Conservation (phyloP, 805 yeast species). For the Hanseniaspora singularis region DNA sequence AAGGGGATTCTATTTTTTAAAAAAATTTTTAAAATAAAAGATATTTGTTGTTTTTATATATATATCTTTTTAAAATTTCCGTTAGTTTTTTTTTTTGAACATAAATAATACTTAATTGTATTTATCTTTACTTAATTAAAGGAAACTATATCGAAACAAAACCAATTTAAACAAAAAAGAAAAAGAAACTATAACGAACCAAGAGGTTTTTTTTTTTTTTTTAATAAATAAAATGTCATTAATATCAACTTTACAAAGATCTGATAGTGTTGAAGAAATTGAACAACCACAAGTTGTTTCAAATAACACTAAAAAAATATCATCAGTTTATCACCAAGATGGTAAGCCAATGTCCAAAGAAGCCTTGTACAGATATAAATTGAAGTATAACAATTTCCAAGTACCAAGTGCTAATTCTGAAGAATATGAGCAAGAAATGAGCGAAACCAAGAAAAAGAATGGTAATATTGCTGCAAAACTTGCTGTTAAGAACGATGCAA, state of each 20-base stretch:
- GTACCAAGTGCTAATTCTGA: conserved; percentile 38
- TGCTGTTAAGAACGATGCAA: conserved; percentile 54
- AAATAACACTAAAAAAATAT: background rate
- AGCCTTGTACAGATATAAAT: conserved; percentile 62
- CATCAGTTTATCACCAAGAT: conserved; percentile 43
- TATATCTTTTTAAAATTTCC: no score
- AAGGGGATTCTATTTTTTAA: no score
- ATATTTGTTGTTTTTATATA: no score
- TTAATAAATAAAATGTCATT: no score
- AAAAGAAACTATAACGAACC: background rate
- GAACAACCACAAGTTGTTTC: conserved; percentile 12
- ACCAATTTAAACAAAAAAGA: background rate
- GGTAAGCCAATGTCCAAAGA: conserved; percentile 64
- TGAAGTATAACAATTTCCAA: conserved; percentile 53
- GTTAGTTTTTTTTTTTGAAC: no score
- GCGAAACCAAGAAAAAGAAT: conserved; percentile 42
- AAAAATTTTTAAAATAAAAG: no score
- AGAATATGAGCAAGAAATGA: conserved; percentile 21
- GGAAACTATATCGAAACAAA: no score
- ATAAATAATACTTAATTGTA: no score
- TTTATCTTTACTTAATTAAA: no score
- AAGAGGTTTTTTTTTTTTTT: no score
- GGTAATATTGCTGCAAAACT: conserved; percentile 67
- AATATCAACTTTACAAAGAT: conserved; percentile 21
- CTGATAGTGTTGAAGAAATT: background rate